These are phyloP conservation scores for Euclidium syriacum DNA, from an alignment of 345 rosid species.

Conservation along the genomic window DNA sequence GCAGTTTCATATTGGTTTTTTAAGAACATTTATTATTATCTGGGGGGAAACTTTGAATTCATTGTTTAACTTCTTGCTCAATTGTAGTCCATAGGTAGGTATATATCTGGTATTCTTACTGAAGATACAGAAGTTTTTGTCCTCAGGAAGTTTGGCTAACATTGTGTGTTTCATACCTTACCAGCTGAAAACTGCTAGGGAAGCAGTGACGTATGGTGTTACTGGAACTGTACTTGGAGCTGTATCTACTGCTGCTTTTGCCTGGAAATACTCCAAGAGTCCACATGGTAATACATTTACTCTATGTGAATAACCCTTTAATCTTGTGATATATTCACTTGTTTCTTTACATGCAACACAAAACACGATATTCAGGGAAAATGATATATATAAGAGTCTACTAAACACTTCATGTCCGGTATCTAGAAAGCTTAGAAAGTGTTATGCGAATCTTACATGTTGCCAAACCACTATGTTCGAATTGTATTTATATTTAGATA, in stretches of 20 bases:
- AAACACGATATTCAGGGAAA: background rate
- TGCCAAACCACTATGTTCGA: background rate
- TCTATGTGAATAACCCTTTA: background rate
- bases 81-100: background rate
- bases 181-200: conserved; percentile 85
- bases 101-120: background rate
- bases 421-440: background rate
- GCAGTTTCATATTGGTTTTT: background rate
- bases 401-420: background rate
- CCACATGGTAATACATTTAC: conserved; percentile 52
- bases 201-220: conserved; percentile 51
- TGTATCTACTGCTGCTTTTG: conserved; percentile 65
- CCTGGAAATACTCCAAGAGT: conserved; percentile 89
- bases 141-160: background rate
- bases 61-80: background rate
- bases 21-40: background rate
- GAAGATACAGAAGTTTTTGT: background rate
- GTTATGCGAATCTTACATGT: background rate
- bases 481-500: background rate
- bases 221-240: conserved; percentile 72
- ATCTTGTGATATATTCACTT: background rate
- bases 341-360: background rate
- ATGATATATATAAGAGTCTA: background rate
- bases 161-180: background rate
- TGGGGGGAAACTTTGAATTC: background rate